Evolutionary conservation across 257 asterid genomes (phyloP).

Genomic region (Solanum infundibuliforme): DNA sequence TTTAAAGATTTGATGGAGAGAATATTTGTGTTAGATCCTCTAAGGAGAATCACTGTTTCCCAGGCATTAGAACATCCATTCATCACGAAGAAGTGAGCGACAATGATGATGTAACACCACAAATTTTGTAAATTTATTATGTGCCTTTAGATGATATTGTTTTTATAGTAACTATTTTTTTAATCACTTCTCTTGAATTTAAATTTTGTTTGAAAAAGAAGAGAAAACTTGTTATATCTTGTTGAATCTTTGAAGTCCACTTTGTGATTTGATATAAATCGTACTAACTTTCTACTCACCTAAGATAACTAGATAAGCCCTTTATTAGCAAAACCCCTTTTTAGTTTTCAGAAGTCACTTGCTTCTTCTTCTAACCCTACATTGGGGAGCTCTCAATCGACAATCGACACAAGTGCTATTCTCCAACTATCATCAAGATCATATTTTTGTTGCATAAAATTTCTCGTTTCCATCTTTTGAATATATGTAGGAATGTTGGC

Average conservation of each 20-base stretch:
- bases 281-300: neutral
- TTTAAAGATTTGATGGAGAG: conserved; percentile 90
- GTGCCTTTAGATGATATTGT: neutral
- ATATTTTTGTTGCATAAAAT: neutral
- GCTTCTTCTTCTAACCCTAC: neutral
- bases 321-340: neutral
- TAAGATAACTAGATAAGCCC: neutral
- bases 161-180: neutral
- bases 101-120: conserved; percentile 36
- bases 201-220: neutral
- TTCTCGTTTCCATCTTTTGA: neutral
- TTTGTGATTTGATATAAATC: conserved; percentile 23
- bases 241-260: conserved; percentile 46
- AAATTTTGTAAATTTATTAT: neutral
- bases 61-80: conserved; percentile 97
- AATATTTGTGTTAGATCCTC: conserved; percentile 84
- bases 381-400: neutral
- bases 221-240: neutral
- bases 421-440: neutral
- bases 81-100: conserved; percentile 98
- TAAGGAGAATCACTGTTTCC: conserved; percentile 78
- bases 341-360: neutral
- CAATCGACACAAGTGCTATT: neutral
- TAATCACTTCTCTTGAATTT: neutral
- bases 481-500: neutral